A percentile compares a stretch with the other conserved stretches of the same genome.
These are phyloP conservation scores for Phyllostachys edulis DNA, from an alignment of 176 grass and related monocot genomes.

Conservation along the genomic window DNA sequence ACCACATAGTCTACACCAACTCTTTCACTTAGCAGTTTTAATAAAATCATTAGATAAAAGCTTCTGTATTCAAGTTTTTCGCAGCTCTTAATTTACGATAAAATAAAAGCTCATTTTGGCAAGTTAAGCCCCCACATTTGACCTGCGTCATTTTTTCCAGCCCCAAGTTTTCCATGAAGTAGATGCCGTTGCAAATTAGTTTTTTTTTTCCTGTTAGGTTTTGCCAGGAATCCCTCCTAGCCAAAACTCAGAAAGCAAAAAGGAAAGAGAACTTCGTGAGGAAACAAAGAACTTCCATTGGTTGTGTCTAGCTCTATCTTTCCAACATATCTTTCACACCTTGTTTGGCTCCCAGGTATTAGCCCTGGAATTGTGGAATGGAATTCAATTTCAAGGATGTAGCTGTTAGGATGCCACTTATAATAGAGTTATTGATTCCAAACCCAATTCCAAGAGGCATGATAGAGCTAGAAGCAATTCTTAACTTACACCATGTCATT, in stretches of 20 bases:
- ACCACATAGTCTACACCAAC: background rate
- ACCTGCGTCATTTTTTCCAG: background rate
- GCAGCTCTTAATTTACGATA: background rate
- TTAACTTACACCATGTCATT: too few relatives aligned
- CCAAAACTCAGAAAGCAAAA: background rate
- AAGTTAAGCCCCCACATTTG: background rate
- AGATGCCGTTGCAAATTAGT: background rate
- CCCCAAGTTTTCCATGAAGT: background rate
- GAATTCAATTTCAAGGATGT: too few relatives aligned
- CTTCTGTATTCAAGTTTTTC: background rate
- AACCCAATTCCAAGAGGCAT: too few relatives aligned
- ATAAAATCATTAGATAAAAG: background rate
- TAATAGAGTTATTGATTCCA: too few relatives aligned
- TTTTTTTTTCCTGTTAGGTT: background rate
- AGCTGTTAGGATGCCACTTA: too few relatives aligned
- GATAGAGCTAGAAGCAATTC: too few relatives aligned
- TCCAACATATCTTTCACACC: background rate
- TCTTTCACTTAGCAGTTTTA: background rate
- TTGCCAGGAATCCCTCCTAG: background rate
- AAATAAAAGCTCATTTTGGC: background rate
- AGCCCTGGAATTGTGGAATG: too few relatives aligned
- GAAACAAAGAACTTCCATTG: background rate
- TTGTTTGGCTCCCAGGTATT: too few relatives aligned
- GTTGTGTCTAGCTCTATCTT: background rate
- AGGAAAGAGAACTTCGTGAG: background rate